These are phyloP conservation scores for Ceratocystis smalleyi DNA, from an alignment of 2,329 filamentous ascomycete species.

Conservation along the genomic window DNA sequence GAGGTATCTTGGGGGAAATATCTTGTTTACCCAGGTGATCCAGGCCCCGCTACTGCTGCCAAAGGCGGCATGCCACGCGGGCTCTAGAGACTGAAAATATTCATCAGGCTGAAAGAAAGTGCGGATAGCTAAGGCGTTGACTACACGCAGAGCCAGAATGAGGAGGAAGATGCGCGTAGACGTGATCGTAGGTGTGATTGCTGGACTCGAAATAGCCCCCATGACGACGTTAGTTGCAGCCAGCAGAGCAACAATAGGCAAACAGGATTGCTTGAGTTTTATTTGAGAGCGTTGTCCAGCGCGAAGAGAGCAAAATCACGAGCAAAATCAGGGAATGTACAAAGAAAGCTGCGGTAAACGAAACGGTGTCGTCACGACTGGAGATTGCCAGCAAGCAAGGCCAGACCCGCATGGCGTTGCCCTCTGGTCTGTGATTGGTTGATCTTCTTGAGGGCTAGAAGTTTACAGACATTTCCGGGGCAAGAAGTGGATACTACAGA, in stretches of 20 bases:
- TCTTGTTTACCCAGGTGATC: slow-evolving; percentile 76
- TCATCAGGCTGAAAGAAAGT: slow-evolving; percentile 99
- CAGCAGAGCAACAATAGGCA: background rate
- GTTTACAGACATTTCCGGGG: background rate
- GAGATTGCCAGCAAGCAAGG: background rate
- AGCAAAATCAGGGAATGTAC: background rate
- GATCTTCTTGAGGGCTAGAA: background rate
- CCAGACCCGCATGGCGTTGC: background rate
- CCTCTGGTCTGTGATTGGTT: background rate
- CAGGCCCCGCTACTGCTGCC: slow-evolving; percentile 64
- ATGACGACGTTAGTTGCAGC: background rate
- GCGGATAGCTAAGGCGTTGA: slow-evolving; percentile 61
- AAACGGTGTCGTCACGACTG: slow-evolving; percentile 16
- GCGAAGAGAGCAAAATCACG: background rate
- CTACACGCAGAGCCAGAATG: slow-evolving; percentile 53
- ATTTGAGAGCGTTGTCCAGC: background rate
- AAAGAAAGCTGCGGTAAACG: slow-evolving; percentile 12
- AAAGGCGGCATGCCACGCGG: slow-evolving; percentile 81
- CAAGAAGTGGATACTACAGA: background rate
- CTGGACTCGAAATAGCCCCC: background rate
- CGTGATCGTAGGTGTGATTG: background rate
- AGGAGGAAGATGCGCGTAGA: slow-evolving; percentile 21
- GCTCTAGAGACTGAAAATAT: slow-evolving; percentile 89
- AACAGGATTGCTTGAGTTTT: background rate
- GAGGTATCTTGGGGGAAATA: background rate